These are phyloP conservation scores for Hypoxylon rickii DNA, from an alignment of 495 filamentous ascomycete genomes.

Conservation along the genomic window DNA sequence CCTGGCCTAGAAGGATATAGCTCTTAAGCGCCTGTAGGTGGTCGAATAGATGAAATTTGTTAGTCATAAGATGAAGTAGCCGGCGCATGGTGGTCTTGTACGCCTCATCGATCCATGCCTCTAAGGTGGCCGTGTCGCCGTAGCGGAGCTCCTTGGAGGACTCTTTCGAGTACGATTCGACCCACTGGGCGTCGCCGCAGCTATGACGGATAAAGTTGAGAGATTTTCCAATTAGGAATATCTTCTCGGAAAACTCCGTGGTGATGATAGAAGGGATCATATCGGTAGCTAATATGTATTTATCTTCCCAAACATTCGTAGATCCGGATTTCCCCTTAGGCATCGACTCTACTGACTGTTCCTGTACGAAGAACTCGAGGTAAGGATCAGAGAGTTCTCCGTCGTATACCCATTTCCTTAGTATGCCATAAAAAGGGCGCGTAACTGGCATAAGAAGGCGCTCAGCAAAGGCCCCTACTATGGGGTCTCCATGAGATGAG, in stretches of 20 bases:
- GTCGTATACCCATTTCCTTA: conserved; percentile 97
- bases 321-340: conserved; percentile 64
- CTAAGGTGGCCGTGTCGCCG: conserved; percentile 89
- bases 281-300: conserved; percentile 82
- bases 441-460: conserved; percentile 89
- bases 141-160: conserved; percentile 91
- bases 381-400: conserved; percentile 97
- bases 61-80: conserved; percentile 90
- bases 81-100: conserved; percentile 97
- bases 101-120: conserved; percentile 92
- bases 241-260: conserved; percentile 88
- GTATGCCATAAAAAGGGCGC: conserved; percentile 95
- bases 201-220: conserved; percentile 97
- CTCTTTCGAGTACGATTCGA: conserved; percentile 92
- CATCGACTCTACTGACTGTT: conserved; percentile 60
- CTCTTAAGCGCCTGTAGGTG: conserved; percentile 92
- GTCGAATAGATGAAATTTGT: conserved; percentile 91
- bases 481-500: conserved; percentile 90
- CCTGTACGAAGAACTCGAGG: conserved; percentile 91
- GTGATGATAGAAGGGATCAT: conserved; percentile 95
- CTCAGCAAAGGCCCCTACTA: conserved; percentile 92
- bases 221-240: conserved; percentile 96
- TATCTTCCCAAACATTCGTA: conserved; percentile 96
- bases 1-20: conserved; percentile 91
- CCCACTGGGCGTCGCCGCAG: conserved; percentile 93